Base-by-base conservation (phyloP, 73 alveolate species). In the Paramecium sexaurelia region DNA sequence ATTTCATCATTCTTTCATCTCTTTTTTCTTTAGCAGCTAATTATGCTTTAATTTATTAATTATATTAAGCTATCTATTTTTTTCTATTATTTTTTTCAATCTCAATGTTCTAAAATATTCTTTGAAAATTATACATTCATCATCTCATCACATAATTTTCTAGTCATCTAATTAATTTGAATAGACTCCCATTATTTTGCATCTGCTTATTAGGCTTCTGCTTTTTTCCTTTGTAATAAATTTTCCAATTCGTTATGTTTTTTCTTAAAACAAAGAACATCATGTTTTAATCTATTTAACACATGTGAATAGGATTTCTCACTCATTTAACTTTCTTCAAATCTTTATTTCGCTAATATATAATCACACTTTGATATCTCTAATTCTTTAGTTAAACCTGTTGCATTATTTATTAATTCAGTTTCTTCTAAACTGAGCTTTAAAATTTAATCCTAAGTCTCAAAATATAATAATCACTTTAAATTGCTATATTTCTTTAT, bases 201-300 rank as follows among this genome's bases (percentile, higher is more conserved):
- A 22, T 83, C 88, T 51, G 95, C 98, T 10, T 67, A 75, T 17
- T 87, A 69, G 35, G 73, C 29, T 11, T 94, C 93, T 32, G 47
- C 78, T 22, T 91, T 87, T 26, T 92, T 85, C 13, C 43, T 41
- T 43, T 93, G 88, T 66, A 89, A 33, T 8, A 94, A 85, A 29
- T 90, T 94, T 26, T 13, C 40, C 83, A 94, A 22, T 45, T 93
- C 95, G 39, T 93, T 96, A 8, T 96, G 75, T 71, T 67, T 57
- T 47, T 90, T 75, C 71, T 96, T 75, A 55, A 93, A 83, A 37
- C 98, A 95, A 40, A 95, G 89, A 15, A 94, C 68, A 91, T 96
- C 99, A 85, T 96, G 95, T 91, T 95, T 96, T 87, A 96, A 66
- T 69, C 99, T 91, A 57, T 91, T 96, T 36, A 95, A 68, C 94